Evolutionary conservation across 768 basidiomycete genomes (phyloP), one percentile per base, ranked within the genome.

Genomic region (Calvatia gigantea): DNA sequence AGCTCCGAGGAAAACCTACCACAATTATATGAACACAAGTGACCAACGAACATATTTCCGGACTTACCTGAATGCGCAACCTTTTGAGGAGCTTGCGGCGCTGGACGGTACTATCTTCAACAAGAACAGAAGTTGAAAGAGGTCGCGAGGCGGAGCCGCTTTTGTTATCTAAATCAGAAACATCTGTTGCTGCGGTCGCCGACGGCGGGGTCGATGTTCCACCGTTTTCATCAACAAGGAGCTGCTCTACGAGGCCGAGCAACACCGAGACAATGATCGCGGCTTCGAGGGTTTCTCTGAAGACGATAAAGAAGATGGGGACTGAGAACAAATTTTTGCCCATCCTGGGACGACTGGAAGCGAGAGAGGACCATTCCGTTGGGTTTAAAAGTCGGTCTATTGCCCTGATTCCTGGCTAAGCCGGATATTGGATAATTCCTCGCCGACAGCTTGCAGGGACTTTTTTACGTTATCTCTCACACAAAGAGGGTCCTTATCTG

Each of bases 241-340:
- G 83, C 61, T 95, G 93, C 64, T 96, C 85, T n/a, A 91, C 89
- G 58, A 98, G 85, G 60, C 90, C 85, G 50, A 96, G 86, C 45
- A 98, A 82, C 55, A 96, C 92, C 5, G 92, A 90, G 68, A 97
- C 73, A 78, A 98, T 92, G 75, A 98, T 89, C 39, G 84, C 85
- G 3, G 93, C 90, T 76, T 97, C 94, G 60, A 97, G 80, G 4
- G 92, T 89, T 80, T 97, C 94, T 67, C 94, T 84, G 70, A 96
- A 94, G 73, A 95, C 85, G 73, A 97, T 94, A 81, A 98, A 94
- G 78, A 94, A 97, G 62, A 98, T 93, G 65, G 93, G 85, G 54
- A 95, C 81, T 56, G 89, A 91, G 73, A 97, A 97, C 53, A 94
- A 73, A 65, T 84, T 81, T 59, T 80, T 80, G 15, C 79, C 74